Conservation (phyloP, 139 green algal species). For the Chlamydomonas urium region DNA sequence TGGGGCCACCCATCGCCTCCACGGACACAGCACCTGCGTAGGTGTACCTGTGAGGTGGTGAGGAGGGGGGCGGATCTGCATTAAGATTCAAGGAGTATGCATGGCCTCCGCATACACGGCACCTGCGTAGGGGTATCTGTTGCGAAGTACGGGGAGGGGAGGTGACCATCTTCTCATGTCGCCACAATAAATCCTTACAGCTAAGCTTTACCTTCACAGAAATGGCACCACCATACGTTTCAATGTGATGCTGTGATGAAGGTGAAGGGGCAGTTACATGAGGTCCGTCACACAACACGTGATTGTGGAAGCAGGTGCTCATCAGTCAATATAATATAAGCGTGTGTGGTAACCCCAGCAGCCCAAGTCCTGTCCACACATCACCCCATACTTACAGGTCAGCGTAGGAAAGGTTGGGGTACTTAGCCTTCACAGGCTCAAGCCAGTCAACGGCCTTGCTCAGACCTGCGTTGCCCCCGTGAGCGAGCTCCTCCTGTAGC, state of each 20-base stretch:
- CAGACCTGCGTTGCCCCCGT: constrained; percentile 15
- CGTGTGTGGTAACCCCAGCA: too few species aligned
- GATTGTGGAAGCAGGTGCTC: not conserved
- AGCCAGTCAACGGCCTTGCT: constrained; percentile 11
- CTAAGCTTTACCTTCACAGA: too few species aligned
- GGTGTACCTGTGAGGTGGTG: not conserved
- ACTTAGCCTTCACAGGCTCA: constrained; percentile 14
- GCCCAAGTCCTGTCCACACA: constrained; percentile 7
- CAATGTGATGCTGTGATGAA: too few species aligned
- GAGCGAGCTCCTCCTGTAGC: constrained; percentile 10
- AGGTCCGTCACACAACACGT: too few species aligned
- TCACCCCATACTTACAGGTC: constrained; percentile 10
- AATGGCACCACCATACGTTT: too few species aligned
- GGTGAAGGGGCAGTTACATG: too few species aligned
- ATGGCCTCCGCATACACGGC: too few species aligned
- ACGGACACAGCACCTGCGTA: constrained; percentile 7
- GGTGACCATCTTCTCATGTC: too few species aligned
- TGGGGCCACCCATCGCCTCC: constrained; percentile 16
- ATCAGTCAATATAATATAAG: not conserved
- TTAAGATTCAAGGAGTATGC: too few species aligned
- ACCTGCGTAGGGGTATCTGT: too few species aligned
- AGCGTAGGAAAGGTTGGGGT: constrained; percentile 9
- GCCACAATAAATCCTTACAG: too few species aligned
- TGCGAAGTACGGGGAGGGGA: too few species aligned
- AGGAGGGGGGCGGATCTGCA: not conserved